Percentiles rank a stretch among this genome's conserved stretches.
phyloP scores from a whole-genome alignment of 2,329 filamentous ascomycete genomes.

The Trichoderma hamatum region DNA sequence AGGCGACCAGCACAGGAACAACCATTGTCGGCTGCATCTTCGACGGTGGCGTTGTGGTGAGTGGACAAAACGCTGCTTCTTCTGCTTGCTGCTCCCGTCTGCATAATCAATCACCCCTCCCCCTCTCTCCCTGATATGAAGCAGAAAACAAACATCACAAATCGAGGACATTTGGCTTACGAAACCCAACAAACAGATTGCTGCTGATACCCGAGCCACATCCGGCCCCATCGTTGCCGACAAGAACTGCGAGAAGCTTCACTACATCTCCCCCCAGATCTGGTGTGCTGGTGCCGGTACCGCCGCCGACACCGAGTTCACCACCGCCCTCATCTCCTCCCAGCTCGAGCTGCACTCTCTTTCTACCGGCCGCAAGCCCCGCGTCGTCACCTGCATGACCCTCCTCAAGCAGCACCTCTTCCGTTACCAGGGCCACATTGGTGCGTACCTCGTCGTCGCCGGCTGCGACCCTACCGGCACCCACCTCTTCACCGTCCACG shows the following conservation, averaged over 20 bases:
- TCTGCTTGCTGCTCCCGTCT: neutral
- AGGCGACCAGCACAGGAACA: constrained; percentile 97
- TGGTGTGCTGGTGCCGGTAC: constrained; percentile 99
- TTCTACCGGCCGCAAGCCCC: constrained; percentile 92
- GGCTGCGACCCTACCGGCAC: constrained; percentile 94
- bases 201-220: constrained; percentile 96
- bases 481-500: constrained; percentile 97
- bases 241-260: constrained; percentile 99
- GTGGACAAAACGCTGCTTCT: constrained; percentile 39
- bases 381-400: constrained; percentile 99
- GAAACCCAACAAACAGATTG: constrained; percentile 69
- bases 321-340: constrained; percentile 95
- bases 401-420: constrained; percentile 99
- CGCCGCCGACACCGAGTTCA: constrained; percentile 98
- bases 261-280: constrained; percentile 98
- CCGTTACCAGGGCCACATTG: constrained; percentile 96
- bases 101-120: neutral
- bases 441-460: constrained; percentile 95
- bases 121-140: constrained; percentile 4
- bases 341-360: constrained; percentile 97
- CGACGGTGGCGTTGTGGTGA: constrained; percentile 91
- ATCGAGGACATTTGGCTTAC: neutral
- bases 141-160: neutral
- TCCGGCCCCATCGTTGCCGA: constrained; percentile 98
- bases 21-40: constrained; percentile 98